phyloP scores from a whole-genome alignment of 495 filamentous ascomycete genomes.

The Penicillium odoratum region DNA sequence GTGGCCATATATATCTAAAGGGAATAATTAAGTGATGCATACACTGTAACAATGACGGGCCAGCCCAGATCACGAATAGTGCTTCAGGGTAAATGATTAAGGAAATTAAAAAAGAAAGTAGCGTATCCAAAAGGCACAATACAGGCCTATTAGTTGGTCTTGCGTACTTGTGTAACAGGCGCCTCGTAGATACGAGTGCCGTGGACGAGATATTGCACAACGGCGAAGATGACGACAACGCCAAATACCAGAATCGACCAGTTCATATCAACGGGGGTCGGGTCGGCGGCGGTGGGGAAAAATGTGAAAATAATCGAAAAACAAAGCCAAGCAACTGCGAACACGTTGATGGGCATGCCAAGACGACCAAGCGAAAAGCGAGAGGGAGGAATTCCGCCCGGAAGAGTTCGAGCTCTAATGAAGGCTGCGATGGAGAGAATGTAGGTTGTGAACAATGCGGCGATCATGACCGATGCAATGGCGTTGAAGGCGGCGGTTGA shows the following conservation, averaged over 20 bases:
- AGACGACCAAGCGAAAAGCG: constrained; percentile 28
- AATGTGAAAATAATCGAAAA: constrained; percentile 48
- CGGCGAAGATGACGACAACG: constrained; percentile 41
- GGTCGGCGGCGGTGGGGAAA: constrained; percentile 40
- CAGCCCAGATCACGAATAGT: constrained; percentile 1
- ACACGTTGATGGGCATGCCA: constrained; percentile 27
- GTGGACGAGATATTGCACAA: constrained; percentile 42
- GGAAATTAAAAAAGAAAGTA: background rate
- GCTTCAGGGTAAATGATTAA: background rate
- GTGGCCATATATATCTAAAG: background rate
- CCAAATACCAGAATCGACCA: constrained; percentile 45
- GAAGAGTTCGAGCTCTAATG: constrained; percentile 26
- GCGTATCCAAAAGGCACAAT: background rate
- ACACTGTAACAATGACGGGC: constrained; percentile 8
- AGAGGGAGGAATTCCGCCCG: constrained; percentile 25
- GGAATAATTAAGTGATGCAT: constrained; percentile 15
- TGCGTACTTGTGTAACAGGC: constrained; percentile 35
- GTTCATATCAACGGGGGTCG: constrained; percentile 41
- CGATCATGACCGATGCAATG: constrained; percentile 44
- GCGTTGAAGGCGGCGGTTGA: constrained; percentile 48
- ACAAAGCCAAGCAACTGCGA: constrained; percentile 27
- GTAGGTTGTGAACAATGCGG: constrained; percentile 43
- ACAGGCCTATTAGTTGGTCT: constrained; percentile 10
- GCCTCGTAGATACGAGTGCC: constrained; percentile 44
- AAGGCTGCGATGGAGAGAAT: constrained; percentile 36